These are phyloP conservation scores for Alternaria conjuncta DNA, from an alignment of 2,329 filamentous ascomycete species.

Conservation along the genomic window DNA sequence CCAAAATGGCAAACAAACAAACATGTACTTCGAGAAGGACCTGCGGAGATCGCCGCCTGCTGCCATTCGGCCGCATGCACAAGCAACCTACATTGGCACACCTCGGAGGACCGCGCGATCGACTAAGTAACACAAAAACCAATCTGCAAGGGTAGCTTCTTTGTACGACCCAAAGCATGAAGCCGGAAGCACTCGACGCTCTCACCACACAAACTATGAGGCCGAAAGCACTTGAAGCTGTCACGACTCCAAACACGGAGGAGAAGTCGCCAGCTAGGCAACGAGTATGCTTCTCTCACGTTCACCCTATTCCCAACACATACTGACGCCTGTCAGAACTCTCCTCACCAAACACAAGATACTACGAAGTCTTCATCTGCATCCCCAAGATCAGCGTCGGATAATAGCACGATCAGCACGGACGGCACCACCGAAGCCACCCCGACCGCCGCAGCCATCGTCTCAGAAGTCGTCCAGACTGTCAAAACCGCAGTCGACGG, in stretches of 20 bases:
- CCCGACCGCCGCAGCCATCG: conserved; percentile 19
- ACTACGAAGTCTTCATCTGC: not conserved
- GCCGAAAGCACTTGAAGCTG: conserved; percentile 24
- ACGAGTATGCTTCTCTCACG: conserved; percentile 1
- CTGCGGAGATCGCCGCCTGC: not conserved
- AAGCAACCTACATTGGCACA: not conserved
- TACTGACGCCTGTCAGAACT: not conserved
- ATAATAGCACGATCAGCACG: conserved; percentile 13
- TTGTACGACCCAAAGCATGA: conserved; percentile 10
- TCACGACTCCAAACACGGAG: not conserved
- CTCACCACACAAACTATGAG: conserved; percentile 26
- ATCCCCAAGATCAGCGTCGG: conserved; percentile 12
- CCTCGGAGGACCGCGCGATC: not conserved
- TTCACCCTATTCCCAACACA: not conserved
- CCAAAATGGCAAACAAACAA: conserved; percentile 1
- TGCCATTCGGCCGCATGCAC: not conserved
- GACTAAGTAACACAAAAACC: not conserved
- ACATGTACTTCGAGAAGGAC: not conserved
- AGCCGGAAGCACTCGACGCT: conserved; percentile 23
- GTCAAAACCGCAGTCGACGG: conserved; percentile 28
- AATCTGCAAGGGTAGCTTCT: not conserved
- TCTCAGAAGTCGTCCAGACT: conserved; percentile 23
- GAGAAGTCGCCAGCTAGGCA: not conserved
- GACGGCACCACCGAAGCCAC: conserved; percentile 15
- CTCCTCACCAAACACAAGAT: not conserved